Evolutionary conservation across 2,329 filamentous ascomycete genomes (phyloP), one percentile per base, ranked within the genome.

Genomic region (Ophiocordyceps robertsii): DNA sequence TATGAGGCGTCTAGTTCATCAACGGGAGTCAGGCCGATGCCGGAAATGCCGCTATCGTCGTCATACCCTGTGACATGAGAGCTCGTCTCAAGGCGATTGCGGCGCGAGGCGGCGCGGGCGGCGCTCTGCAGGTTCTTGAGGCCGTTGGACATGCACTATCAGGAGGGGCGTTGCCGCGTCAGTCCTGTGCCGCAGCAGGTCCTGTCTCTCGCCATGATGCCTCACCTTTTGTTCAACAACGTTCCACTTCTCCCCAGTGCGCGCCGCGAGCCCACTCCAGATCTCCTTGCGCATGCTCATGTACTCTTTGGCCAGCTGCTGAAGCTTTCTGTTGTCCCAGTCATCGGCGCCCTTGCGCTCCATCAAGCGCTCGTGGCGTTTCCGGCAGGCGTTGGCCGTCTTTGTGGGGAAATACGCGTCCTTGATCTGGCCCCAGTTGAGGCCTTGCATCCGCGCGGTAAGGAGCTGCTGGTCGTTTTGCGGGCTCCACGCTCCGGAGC

Each of bases 401-500:
- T 94, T 94, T 58, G 64, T 70, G 1, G 81, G 82, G 58, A 94
- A 94, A 62, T 86, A 77, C 47, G 72, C 75, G 47, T 71, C 70
- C 53, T 87, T 80, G 56, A 93, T 92, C 53, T 85, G 81, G 42
- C 76, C 74, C 87, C 87, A 94, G 62, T 89, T 90, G 58, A 88
- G 72, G 21, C 84, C 83, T 53, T 80, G 76, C 39, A 81, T 75
- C 42, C 87, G 76, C 14, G 85, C 84, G 37, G 68, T 65, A 47
- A 90, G 68, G 37, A 94, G 73, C 32, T 76, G 76, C 52, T 82
- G 73, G 60, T 94, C 87, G 51, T 92, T 85, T 39, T 77, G 70
- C 2, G 73, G 66, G 29, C 75, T 81, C 87, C 87, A 94, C 1
- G 80, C 78, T 9, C 75, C 75, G 1, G 75, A 77, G 30, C 75